Conservation (phyloP, 306 rosid species). For the Castanea mollissima region DNA sequence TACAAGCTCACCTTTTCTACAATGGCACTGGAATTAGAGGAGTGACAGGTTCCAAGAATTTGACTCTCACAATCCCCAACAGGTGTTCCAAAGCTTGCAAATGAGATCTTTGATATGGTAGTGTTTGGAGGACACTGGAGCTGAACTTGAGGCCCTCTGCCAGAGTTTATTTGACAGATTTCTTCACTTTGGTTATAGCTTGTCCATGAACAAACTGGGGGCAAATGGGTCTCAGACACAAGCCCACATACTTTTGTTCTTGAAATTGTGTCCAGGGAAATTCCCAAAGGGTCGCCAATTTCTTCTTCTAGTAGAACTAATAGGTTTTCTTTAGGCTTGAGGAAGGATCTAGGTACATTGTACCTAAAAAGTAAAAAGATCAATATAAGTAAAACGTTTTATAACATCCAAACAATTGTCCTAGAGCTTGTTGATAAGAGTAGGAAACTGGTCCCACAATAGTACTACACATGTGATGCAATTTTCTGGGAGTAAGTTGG, state of each 20-base stretch:
- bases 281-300: constrained; percentile 53
- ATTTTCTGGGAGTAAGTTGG: background rate
- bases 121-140: constrained; percentile 23
- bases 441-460: background rate
- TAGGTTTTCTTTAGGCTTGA: constrained; percentile 56
- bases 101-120: constrained; percentile 41
- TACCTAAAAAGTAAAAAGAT: constrained; percentile 51
- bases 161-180: background rate
- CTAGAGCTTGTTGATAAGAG: background rate
- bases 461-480: background rate
- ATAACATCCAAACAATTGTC: background rate
- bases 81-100: constrained; percentile 54
- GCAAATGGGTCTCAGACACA: constrained; percentile 41
- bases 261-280: constrained; percentile 36
- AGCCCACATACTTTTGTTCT: constrained; percentile 25
- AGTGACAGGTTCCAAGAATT: constrained; percentile 7
- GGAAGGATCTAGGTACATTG: constrained; percentile 73
- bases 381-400: constrained; percentile 13
- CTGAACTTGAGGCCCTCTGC: background rate
- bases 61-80: constrained; percentile 27
- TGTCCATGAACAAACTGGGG: constrained; percentile 35
- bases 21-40: background rate
- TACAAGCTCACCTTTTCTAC: background rate
- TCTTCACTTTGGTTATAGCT: background rate
- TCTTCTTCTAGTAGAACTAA: constrained; percentile 76